Percentiles rank a stretch among this genome's conserved stretches.
Conservation (phyloP, 495 filamentous ascomycete genomes). For the Xylaria bambusicola region DNA sequence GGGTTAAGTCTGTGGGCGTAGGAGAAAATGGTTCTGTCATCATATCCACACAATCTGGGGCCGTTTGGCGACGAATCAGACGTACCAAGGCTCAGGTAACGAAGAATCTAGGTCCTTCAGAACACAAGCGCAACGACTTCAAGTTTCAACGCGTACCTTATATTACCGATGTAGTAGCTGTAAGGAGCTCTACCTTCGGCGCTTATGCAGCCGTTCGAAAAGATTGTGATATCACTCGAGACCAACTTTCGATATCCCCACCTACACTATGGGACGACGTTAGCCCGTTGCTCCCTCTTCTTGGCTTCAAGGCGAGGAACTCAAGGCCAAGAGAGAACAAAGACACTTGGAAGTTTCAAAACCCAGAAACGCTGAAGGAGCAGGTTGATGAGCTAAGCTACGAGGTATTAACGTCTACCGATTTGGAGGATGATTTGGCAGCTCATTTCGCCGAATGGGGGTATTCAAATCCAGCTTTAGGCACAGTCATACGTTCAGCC, state of each 20-base stretch:
- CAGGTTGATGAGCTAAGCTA: conserved; percentile 41
- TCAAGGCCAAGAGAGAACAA: conserved; percentile 29
- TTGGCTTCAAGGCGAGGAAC: conserved; percentile 42
- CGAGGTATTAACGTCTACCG: conserved; percentile 54
- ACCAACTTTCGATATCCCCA: conserved; percentile 65
- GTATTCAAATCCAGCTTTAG: conserved; percentile 40
- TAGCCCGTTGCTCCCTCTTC: conserved; percentile 65
- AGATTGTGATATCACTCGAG: conserved; percentile 79
- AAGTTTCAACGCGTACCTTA: conserved; percentile 90
- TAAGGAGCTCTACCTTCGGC: conserved; percentile 84
- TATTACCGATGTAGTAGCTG: conserved; percentile 77
- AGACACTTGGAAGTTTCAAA: conserved; percentile 39
- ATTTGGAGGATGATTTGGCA: conserved; percentile 59
- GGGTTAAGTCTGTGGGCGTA: conserved; percentile 81
- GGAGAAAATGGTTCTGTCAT: conserved; percentile 95
- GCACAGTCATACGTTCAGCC: conserved; percentile 54
- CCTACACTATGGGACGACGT: conserved; percentile 75
- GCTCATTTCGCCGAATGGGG: conserved; percentile 41
- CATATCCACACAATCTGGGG: conserved; percentile 86
- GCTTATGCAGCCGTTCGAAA: conserved; percentile 85
- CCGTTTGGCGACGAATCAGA: conserved; percentile 85
- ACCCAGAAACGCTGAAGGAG: conserved; percentile 29
- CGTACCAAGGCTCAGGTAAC: conserved; percentile 77
- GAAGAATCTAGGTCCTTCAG: conserved; percentile 48
- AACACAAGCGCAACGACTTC: conserved; percentile 73